Base-by-base conservation (phyloP, 2,329 filamentous ascomycete genomes). In the Botrytis squamosa region DNA sequence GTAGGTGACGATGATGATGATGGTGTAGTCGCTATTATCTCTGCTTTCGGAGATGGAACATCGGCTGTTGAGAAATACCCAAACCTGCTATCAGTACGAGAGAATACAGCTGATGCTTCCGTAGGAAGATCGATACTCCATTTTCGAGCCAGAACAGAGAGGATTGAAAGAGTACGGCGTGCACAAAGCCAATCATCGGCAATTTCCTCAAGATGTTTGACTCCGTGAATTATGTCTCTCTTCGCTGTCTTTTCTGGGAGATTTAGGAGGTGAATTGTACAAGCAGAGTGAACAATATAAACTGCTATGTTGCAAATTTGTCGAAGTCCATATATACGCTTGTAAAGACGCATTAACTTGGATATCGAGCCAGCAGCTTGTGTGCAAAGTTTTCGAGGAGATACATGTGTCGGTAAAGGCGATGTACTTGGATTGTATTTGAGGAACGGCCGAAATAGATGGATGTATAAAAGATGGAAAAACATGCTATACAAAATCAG, bases 291-390 rank as follows among this genome's bases (percentile, higher is more conserved):
- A 0, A 93, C 88, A 83, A 98, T 98, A 82, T 99, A 99, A 0
- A 98, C 94, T 4, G 93, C 95, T 78, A 98, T 94, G 80, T 98
- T 98, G 84, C 93, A 97, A 49, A 99, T 97, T 81, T 98, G 95
- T 7, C 94, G 90, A 20, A 98, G 84, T 16, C 95, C 94, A 82
- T 97, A 97, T 1, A 91, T 91, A 77, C 95, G 93, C 82, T 97
- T 98, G 84, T 98, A 99, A 1, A 98, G 85, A 0, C 96, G 91
- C 84, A 98, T 91, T n/a, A 98, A 85, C 80, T 98, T 98, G 0
- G 95, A 98, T 72, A 98, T 96, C 76, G 91, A 91, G 2, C 91
- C 90, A 0, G 96, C 95, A 71, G 96, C 95, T 80, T 95, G 92
- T 0, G 94, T 96, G 83, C 95, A 98, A 71, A 97, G 90, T 77